Base-by-base conservation (phyloP, 2,329 filamentous ascomycete genomes). In the Colletotrichum somersetense region DNA sequence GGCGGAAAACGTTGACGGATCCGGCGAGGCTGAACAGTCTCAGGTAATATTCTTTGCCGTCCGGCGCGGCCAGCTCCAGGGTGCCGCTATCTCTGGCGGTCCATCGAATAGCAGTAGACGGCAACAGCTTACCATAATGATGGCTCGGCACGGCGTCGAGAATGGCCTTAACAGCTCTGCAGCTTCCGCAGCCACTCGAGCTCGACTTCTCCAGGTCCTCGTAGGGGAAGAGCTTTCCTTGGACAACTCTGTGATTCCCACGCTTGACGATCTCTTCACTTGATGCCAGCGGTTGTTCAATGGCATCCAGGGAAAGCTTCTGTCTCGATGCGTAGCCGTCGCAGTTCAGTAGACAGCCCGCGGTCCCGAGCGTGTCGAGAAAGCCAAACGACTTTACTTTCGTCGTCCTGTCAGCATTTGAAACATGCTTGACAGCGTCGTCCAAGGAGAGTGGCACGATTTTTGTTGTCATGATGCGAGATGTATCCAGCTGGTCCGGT, bases 151-250 rank as follows among this genome's bases (percentile, higher is more conserved):
- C 40, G 40, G 40, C 40, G 40, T 42, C 40, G 40, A 42, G 40
- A 42, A 42, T 42, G 14, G 40, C 5, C 40, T 42, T 6, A 5
- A 42, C 14, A 16, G 14, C 40, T 16, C 14, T 42, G 40, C 40
- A 42, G 40, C 40, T 42, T 42, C 40, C 40, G 5, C 14, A 42
- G 40, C 40, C 40, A 16, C 14, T 18, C 40, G 14, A 16, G 40
- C 14, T 14, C 40, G 40, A 42, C 12, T 42, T 42, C 40, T 1
- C 40, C 12, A 42, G 14, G 0, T 58, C 23, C 1, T 20, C 33
- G 0, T 69, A 69, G n/a, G 52, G 35, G 1, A 64, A 69, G 7
- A n/a, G 10, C n/a, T 58, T 69, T 5, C 66, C 59, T 8, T 57
- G 66, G 5, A 42, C 18, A 30, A 16, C 18, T 33, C 35, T 48